Evolutionary conservation across 441 rosid species (phyloP), one percentile per base, ranked within the genome.

Genomic region (Erodium chrysanthum): DNA sequence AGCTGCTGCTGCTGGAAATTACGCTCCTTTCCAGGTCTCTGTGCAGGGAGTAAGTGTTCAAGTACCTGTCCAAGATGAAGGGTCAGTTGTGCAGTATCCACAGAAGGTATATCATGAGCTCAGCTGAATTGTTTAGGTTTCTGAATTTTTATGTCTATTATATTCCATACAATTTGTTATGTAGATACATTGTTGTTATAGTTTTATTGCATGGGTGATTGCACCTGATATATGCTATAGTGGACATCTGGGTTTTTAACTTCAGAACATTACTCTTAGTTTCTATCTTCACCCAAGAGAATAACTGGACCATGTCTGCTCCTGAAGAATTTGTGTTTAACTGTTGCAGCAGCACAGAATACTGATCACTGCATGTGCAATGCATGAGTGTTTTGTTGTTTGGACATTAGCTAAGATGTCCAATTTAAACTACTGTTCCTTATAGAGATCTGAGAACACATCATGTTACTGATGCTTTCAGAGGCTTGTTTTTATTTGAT

Each of bases 1-100:
- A 0, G 87, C 87, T 0, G 88, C 83, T 69, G 33, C 33, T 3
- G 29, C 29, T 25, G 29, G 29, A 29, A 29, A 29, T 29, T 29
- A 29, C 5, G 33, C 33, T 29, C 33, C 33, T 29, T 85, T 87
- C 69, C 90, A 85, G 75, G 85, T 80, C 37, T 86, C 81, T 2
- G 82, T 71, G 33, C 84, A 78, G 0, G 72, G 66, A 29, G 67
- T 75, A n/a, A 82, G 84, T 14, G 72, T 80, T 27, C 20, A 80
- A 0, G 76, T 66, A 44, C 79, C 84, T 0, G 75, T 79, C 12
- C 79, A 75, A 59, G 76, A 61, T 15, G 85, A 86, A 70, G 73
- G 66, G 37, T 66, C 80, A 0, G 46, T 60, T n/a, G 79, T 58
- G 33, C 79, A 80, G 48, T 67, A 70, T 71, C 78, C 78, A 80